These are phyloP conservation scores for Dendrothele bispora DNA, from an alignment of 768 basidiomycete species.

Conservation along the genomic window DNA sequence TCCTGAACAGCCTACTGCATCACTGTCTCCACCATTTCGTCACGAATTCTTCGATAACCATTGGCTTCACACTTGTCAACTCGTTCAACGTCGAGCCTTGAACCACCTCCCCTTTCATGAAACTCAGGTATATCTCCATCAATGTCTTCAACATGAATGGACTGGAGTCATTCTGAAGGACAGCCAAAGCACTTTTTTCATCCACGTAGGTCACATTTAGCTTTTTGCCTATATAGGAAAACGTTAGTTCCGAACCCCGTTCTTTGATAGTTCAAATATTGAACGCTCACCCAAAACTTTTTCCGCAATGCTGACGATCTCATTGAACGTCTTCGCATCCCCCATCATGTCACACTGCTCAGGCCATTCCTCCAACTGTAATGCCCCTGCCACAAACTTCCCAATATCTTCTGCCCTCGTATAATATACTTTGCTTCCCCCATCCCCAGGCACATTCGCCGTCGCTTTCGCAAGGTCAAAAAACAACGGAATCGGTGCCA, in stretches of 20 bases:
- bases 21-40: constrained; percentile 6
- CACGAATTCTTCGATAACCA: background rate
- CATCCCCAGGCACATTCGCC: constrained; percentile 7
- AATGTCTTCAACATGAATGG: background rate
- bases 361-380: constrained; percentile 4
- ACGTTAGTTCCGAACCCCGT: background rate
- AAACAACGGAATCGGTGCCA: constrained; percentile 1
- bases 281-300: background rate
- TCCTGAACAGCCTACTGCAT: too few species aligned
- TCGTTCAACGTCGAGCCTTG: background rate
- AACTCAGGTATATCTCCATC: background rate
- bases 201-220: constrained; percentile 1
- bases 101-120: background rate
- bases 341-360: constrained; percentile 5
- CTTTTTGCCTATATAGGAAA: background rate
- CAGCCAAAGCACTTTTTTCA: background rate
- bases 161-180: background rate
- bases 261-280: background rate
- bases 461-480: constrained; percentile 5
- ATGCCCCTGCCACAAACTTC: constrained; percentile 5
- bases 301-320: background rate
- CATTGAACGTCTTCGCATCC: constrained; percentile 4
- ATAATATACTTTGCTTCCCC: constrained; percentile 1
- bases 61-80: constrained; percentile 2
- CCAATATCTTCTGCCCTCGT: constrained; percentile 6